Conservation (phyloP, 2,329 filamentous ascomycete species). For the Zasmidium angulare region DNA sequence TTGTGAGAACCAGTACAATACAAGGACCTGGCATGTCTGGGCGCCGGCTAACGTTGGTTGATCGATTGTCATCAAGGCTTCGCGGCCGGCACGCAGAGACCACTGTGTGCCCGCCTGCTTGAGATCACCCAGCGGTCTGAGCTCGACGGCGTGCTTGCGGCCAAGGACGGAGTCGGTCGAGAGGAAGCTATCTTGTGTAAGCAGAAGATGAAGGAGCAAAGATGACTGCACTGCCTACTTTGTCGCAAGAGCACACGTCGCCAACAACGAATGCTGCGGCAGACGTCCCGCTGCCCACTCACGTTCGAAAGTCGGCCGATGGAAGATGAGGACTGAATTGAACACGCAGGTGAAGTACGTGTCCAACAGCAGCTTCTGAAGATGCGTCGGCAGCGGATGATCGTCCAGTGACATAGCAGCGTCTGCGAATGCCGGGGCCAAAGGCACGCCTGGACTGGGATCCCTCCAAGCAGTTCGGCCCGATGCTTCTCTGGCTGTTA, state of each 20-base stretch:
- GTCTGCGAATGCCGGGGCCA: background rate
- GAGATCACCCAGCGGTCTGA: background rate
- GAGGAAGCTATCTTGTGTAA: background rate
- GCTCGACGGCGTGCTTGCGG: background rate
- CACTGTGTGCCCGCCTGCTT: background rate
- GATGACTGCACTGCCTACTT: no score
- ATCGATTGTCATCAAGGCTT: conserved; percentile 5
- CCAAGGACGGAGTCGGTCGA: background rate
- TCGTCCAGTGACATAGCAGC: background rate
- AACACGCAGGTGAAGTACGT: conserved; percentile 5
- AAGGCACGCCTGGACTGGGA: background rate
- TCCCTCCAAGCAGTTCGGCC: background rate
- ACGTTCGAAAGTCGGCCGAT: conserved; percentile 3
- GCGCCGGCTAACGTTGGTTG: background rate
- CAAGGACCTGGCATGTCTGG: conserved; percentile 5
- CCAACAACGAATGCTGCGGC: background rate
- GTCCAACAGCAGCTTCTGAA: background rate
- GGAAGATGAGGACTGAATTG: conserved; percentile 5
- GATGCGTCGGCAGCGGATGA: background rate
- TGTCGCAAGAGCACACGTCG: conserved; percentile 1
- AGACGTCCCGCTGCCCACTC: background rate
- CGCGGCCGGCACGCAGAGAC: background rate
- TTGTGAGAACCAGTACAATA: background rate
- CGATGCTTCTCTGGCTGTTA: background rate
- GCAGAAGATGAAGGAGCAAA: no score